Percentiles rank a stretch among this genome's conserved stretches.
These are phyloP conservation scores for Ramaria sp. DNA, from an alignment of 768 basidiomycete species.

Conservation along the genomic window DNA sequence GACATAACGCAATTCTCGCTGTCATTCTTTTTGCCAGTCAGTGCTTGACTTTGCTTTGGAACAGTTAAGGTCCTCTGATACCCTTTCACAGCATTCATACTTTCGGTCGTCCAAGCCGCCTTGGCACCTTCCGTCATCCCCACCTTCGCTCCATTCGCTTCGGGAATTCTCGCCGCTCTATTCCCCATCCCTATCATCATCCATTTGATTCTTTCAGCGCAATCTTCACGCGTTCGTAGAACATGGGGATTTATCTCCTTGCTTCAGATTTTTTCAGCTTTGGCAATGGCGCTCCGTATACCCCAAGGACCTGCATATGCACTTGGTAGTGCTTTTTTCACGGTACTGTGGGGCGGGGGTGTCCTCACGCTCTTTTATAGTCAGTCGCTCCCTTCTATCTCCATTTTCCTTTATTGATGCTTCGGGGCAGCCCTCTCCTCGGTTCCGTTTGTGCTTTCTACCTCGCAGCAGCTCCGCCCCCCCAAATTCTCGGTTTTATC, in stretches of 20 bases:
- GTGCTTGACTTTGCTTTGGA: background rate
- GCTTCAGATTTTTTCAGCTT: background rate
- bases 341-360: slow-evolving; percentile 4
- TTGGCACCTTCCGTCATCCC: background rate
- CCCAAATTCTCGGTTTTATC: background rate
- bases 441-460: background rate
- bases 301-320: background rate
- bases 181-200: slow-evolving; percentile 4
- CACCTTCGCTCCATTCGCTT: background rate
- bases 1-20: background rate
- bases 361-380: slow-evolving; percentile 6
- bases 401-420: background rate
- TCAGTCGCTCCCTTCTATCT: background rate
- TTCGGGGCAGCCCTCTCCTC: background rate
- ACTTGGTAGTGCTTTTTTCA: background rate
- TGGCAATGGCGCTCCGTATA: background rate
- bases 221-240: background rate
- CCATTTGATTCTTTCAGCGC: background rate
- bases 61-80: background rate
- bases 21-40: background rate
- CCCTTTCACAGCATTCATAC: background rate
- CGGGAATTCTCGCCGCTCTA: background rate
- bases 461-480: background rate
- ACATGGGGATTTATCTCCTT: slow-evolving; percentile 1
- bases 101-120: background rate